phyloP scores from a whole-genome alignment of 2,329 filamentous ascomycete genomes.

The Emergomyces africanus region DNA sequence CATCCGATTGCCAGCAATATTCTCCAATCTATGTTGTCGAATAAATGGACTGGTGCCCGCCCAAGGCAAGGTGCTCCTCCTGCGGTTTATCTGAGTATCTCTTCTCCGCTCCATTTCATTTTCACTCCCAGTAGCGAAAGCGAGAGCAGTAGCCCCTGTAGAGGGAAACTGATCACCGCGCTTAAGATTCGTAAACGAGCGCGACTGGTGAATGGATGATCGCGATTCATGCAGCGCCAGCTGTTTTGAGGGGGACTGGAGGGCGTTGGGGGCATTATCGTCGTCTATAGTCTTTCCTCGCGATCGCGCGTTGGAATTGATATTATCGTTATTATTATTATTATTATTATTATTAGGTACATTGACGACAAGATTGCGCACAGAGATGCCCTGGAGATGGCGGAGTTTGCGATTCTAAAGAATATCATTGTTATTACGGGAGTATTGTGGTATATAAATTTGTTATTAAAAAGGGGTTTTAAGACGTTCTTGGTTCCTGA shows the following conservation, averaged over 20 bases:
- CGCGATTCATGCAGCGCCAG: constrained; percentile 38
- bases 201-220: constrained; percentile 40
- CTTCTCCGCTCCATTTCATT: constrained; percentile 7
- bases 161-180: constrained; percentile 16
- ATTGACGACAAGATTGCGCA: constrained; percentile 68
- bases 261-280: constrained; percentile 54
- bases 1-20: constrained; percentile 56
- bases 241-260: constrained; percentile 56
- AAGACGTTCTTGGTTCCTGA: not conserved
- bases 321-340: constrained; percentile 8
- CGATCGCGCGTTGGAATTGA: constrained; percentile 17
- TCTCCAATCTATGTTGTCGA: constrained; percentile 64
- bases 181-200: constrained; percentile 44
- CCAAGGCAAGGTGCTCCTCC: constrained; percentile 53
- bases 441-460: not conserved
- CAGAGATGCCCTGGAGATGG: constrained; percentile 72
- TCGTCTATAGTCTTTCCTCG: constrained; percentile 59
- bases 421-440: not conserved
- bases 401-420: constrained; percentile 73
- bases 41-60: constrained; percentile 43
- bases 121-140: not conserved
- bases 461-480: not conserved
- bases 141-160: not conserved
- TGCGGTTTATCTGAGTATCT: constrained; percentile 20
- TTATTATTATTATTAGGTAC: constrained; percentile 23